These are phyloP conservation scores for Begonia fuchsioides DNA, from an alignment of 306 rosid genomes.

Conservation along the genomic window DNA sequence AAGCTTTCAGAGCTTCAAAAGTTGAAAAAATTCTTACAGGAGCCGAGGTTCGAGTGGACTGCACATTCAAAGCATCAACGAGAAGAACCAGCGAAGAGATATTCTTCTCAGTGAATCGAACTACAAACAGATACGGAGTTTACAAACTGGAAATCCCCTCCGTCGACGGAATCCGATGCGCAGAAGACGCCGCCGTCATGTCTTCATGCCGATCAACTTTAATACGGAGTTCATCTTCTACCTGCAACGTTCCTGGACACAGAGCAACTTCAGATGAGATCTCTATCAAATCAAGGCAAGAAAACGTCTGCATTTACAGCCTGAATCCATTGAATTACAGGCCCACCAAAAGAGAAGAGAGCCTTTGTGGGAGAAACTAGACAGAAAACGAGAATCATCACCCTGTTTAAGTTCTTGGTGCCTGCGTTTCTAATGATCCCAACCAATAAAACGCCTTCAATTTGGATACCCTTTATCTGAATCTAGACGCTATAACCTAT, in stretches of 20 bases:
- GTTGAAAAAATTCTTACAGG: slow-evolving; percentile 18
- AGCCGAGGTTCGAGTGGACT: slow-evolving; percentile 70
- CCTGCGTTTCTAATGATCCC: no score
- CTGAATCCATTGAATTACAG: slow-evolving; percentile 65
- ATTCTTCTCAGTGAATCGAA: slow-evolving; percentile 71
- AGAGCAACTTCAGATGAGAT: slow-evolving; percentile 63
- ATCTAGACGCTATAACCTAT: no score
- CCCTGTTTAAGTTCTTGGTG: no score
- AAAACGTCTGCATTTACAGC: slow-evolving; percentile 83
- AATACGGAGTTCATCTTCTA: slow-evolving; percentile 46
- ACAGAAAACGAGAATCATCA: background rate
- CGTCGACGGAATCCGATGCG: slow-evolving; percentile 83
- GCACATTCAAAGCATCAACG: slow-evolving; percentile 62
- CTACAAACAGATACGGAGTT: slow-evolving; percentile 62
- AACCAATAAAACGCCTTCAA: no score
- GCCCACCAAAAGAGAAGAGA: slow-evolving; percentile 47
- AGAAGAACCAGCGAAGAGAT: slow-evolving; percentile 56
- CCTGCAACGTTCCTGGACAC: slow-evolving; percentile 85
- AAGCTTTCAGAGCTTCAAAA: no score
- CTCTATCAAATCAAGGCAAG: slow-evolving; percentile 49
- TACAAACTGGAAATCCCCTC: slow-evolving; percentile 83
- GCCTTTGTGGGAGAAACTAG: slow-evolving; percentile 37
- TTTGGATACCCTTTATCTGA: no score
- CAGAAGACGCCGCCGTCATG: slow-evolving; percentile 62
- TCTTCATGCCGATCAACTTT: slow-evolving; percentile 70